These are phyloP conservation scores for Penicillium canescens DNA, from an alignment of 495 filamentous ascomycete species.

Conservation along the genomic window DNA sequence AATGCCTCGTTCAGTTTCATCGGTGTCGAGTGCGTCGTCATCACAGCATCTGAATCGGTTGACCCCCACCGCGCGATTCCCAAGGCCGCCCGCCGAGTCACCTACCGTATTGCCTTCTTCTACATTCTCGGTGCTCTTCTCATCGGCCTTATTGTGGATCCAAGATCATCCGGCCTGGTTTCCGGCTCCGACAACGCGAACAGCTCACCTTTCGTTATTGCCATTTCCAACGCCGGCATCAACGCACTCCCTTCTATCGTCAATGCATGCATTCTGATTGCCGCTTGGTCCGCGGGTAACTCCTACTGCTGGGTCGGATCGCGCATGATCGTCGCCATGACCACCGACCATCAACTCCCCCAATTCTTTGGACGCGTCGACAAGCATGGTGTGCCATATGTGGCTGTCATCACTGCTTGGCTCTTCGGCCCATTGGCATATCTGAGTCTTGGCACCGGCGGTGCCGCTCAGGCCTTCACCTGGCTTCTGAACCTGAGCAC, in stretches of 20 bases:
- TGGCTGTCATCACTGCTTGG: slow-evolving; percentile 33
- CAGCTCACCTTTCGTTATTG: slow-evolving; percentile 59
- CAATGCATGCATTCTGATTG: slow-evolving; percentile 72
- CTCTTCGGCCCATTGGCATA: slow-evolving; percentile 34
- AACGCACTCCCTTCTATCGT: slow-evolving; percentile 70
- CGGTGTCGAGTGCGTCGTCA: slow-evolving; percentile 69
- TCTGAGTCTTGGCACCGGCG: slow-evolving; percentile 42
- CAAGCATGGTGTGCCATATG: slow-evolving; percentile 36
- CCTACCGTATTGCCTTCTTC: slow-evolving; percentile 85
- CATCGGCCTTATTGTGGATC: slow-evolving; percentile 52
- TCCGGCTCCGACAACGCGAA: slow-evolving; percentile 43
- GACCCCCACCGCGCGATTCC: slow-evolving; percentile 78
- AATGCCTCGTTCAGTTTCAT: slow-evolving; percentile 55
- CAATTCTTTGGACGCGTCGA: slow-evolving; percentile 33
- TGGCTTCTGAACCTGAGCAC: slow-evolving; percentile 64
- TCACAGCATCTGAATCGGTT: slow-evolving; percentile 81
- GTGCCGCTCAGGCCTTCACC: slow-evolving; percentile 48
- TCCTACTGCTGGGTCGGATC: slow-evolving; percentile 40
- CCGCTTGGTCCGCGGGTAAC: slow-evolving; percentile 70
- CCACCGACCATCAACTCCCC: slow-evolving; percentile 35
- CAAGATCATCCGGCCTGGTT: slow-evolving; percentile 54
- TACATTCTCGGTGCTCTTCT: slow-evolving; percentile 61
- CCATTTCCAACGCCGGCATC: slow-evolving; percentile 61
- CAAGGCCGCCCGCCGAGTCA: slow-evolving; percentile 77
- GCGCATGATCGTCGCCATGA: slow-evolving; percentile 40